phyloP scores from a whole-genome alignment of 805 yeast genomes.

The Starmera amethionina region DNA sequence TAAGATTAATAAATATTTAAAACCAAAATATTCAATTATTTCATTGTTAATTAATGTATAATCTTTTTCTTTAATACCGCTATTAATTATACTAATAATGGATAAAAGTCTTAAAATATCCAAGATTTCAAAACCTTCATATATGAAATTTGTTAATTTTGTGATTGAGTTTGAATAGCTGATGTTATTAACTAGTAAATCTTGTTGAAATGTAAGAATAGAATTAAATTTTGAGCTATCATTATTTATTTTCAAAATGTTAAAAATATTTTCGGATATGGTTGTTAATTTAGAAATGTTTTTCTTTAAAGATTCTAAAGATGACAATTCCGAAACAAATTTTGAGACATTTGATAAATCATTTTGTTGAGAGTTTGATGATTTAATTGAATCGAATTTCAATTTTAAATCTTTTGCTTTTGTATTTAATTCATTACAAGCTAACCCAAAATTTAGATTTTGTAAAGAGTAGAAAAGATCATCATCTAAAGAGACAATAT shows the following conservation, averaged over 20 bases:
- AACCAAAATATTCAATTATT: constrained; percentile 57
- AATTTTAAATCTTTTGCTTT: constrained; percentile 63
- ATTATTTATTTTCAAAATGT: constrained; percentile 27
- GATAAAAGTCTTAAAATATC: constrained; percentile 45
- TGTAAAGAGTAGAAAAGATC: constrained; percentile 41
- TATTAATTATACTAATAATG: constrained; percentile 50
- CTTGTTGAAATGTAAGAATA: constrained; percentile 58
- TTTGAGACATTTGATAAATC: constrained; percentile 56
- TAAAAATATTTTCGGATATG: constrained; percentile 57
- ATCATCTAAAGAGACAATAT: constrained; percentile 9
- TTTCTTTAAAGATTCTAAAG: constrained; percentile 57
- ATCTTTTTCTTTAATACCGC: constrained; percentile 63
- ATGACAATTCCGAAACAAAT: constrained; percentile 62
- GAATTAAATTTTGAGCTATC: constrained; percentile 26
- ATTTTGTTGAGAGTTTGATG: constrained; percentile 25
- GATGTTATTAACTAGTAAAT: constrained; percentile 44
- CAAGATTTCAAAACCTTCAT: constrained; percentile 28
- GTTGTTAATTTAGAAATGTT: constrained; percentile 63
- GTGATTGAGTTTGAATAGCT: constrained; percentile 26
- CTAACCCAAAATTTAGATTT: constrained; percentile 65
- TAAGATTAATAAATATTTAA: constrained; percentile 35
- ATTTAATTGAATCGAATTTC: constrained; percentile 51
- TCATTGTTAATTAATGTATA: constrained; percentile 43
- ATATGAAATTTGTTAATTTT: constrained; percentile 40
- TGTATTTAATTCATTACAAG: constrained; percentile 63